A percentile compares a stretch with the other conserved stretches of the same genome.
phyloP scores from a whole-genome alignment of 2,329 filamentous ascomycete species.

The Lachnellula hyalina region DNA sequence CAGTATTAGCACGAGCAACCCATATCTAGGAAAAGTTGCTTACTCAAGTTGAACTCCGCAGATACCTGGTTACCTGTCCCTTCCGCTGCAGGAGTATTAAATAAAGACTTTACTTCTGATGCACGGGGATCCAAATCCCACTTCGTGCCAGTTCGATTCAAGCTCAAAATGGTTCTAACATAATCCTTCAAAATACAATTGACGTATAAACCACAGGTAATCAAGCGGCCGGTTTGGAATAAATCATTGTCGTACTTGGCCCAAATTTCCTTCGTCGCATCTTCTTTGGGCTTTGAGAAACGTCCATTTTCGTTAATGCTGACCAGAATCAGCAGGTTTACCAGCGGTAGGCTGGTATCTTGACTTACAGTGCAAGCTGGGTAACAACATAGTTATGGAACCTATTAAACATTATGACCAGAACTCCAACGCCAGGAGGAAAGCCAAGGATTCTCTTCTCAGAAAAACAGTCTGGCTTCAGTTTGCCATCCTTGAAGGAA shows the following conservation, averaged over 20 bases:
- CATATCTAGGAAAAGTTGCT: neutral
- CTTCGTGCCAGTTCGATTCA: conserved; percentile 27
- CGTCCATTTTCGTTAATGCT: conserved; percentile 78
- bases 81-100: conserved; percentile 53
- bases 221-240: conserved; percentile 72
- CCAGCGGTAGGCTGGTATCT: too few species aligned
- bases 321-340: neutral
- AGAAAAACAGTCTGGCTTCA: conserved; percentile 69
- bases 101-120: conserved; percentile 49
- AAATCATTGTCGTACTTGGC: conserved; percentile 70
- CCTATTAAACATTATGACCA: conserved; percentile 72
- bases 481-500: conserved; percentile 63
- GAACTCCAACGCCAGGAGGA: conserved; percentile 64
- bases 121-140: conserved; percentile 72
- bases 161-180: conserved; percentile 56
- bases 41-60: conserved; percentile 76
- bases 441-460: conserved; percentile 66
- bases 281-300: conserved; percentile 61
- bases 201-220: conserved; percentile 70
- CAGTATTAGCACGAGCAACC: conserved; percentile 1
- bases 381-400: conserved; percentile 76
- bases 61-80: conserved; percentile 80
- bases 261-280: conserved; percentile 49
- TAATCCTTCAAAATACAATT: conserved; percentile 77
- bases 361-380: conserved; percentile 55